Percentiles rank a stretch among this genome's conserved stretches.
These are phyloP conservation scores for Phytopythium delawarense DNA, from an alignment of 352 stramenopile genomes.

Conservation along the genomic window DNA sequence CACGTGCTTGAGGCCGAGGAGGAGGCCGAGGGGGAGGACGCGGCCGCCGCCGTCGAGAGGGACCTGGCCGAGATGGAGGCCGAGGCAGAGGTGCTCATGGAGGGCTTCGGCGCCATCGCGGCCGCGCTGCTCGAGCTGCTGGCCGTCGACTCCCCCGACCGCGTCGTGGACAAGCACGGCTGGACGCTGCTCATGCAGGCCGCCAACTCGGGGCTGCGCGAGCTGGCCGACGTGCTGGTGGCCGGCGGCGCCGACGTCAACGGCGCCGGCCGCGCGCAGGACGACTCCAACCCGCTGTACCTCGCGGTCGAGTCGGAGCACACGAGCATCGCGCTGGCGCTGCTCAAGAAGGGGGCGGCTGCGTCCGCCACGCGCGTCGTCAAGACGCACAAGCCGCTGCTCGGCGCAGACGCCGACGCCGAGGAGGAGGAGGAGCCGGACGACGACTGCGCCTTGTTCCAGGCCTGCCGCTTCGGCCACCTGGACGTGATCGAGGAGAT, in stretches of 20 bases:
- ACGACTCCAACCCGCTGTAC: conserved; percentile 61
- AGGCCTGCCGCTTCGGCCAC: conserved; percentile 70
- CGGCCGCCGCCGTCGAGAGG: conserved; percentile 32
- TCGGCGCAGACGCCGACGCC: conserved; percentile 14
- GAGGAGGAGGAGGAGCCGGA: conserved; percentile 35
- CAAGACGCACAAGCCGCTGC: conserved; percentile 28
- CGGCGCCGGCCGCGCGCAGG: conserved; percentile 35
- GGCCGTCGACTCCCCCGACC: conserved; percentile 30
- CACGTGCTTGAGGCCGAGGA: conserved; percentile 64
- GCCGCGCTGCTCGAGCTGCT: conserved; percentile 45
- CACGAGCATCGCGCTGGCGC: conserved; percentile 57
- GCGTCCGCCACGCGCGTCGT: conserved; percentile 65
- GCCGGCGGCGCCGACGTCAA: conserved; percentile 58
- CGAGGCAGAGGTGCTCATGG: conserved; percentile 62
- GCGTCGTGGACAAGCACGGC: conserved; percentile 62
- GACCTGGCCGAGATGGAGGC: conserved; percentile 70
- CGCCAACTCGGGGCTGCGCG: conserved; percentile 61
- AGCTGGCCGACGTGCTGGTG: conserved; percentile 54
- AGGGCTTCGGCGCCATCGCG: conserved; percentile 56
- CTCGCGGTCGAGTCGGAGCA: conserved; percentile 72
- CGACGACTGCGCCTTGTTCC: conserved; percentile 72
- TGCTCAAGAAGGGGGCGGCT: conserved; percentile 68
- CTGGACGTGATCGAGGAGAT: conserved; percentile 74
- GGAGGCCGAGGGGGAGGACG: conserved; percentile 16
- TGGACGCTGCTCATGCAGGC: conserved; percentile 88